phyloP scores from a whole-genome alignment of 441 rosid genomes.

The Adansonia rubrostipa region DNA sequence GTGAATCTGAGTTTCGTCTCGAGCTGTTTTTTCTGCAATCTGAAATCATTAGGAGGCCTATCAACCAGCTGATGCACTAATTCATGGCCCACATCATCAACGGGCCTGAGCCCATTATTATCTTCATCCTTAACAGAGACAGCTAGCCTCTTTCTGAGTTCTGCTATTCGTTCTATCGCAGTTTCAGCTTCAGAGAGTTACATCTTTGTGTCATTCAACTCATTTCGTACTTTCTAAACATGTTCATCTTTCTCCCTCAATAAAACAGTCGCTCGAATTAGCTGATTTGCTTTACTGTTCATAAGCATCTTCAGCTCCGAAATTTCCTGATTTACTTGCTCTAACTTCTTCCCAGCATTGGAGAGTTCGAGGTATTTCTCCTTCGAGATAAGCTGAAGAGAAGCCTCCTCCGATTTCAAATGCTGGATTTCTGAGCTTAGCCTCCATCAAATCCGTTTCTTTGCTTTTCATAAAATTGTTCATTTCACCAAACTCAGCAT shows the following conservation, averaged over 20 bases:
- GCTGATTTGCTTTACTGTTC: constrained; percentile 61
- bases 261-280: constrained; percentile 52
- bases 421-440: constrained; percentile 76
- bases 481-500: constrained; percentile 54
- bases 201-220: constrained; percentile 53
- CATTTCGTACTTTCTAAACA: constrained; percentile 52
- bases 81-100: constrained; percentile 31
- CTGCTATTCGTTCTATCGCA: constrained; percentile 61
- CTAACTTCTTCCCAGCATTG: constrained; percentile 53
- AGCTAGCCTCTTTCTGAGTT: constrained; percentile 55
- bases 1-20: constrained; percentile 61
- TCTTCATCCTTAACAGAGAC: constrained; percentile 46
- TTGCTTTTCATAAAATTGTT: constrained; percentile 54
- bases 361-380: constrained; percentile 68
- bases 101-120: constrained; percentile 22
- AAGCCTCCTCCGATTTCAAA: constrained; percentile 67
- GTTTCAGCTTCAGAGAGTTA: constrained; percentile 68
- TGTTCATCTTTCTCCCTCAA: constrained; percentile 74
- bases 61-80: constrained; percentile 37
- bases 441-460: constrained; percentile 75
- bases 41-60: constrained; percentile 43
- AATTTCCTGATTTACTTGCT: constrained; percentile 61
- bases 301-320: constrained; percentile 59
- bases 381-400: constrained; percentile 57
- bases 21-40: constrained; percentile 57